Evolutionary conservation across 768 basidiomycete genomes (phyloP), one percentile per base, ranked within the genome.

Genomic region (Russula olivacea): DNA sequence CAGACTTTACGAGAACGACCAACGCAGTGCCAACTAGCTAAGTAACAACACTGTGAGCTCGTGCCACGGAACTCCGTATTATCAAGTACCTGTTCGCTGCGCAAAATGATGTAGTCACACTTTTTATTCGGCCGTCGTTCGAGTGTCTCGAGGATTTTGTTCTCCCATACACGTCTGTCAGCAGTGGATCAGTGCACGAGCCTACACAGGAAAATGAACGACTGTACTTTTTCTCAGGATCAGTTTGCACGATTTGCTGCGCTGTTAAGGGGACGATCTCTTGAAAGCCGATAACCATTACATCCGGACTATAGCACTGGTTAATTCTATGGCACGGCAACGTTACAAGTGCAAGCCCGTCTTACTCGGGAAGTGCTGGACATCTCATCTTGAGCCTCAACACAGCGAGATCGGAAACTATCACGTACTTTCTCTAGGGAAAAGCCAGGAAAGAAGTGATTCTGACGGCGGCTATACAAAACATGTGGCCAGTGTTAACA

Each of bases 241-340:
- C 95, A 7, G 94, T 88, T 73, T 97, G 94, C 17, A 98, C 80
- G 48, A 99, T 98, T 72, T 98, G 95, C 69, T 95, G 93, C 3
- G 97, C 93, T n/a, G 93, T 98, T 52, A 99, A 81, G 4, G 94
- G 93, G 0, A 99, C 97, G 58, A 99, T 94, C 74, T 99, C 97
- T 74, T 99, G 95, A 72, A 98, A 97, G 2, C 91, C 92, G 32
- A 98, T 78, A 23, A 87, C 87, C 71, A 96, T 87, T 65, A 98
- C 85, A 71, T 98, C 94, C 7, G 94, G 93, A 49, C 90, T 91
- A 2, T 43, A 14, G 21, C 2, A 12, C 34, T 7, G 30, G 28
- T 63, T 17, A 63, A 5, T 38, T 36, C 3, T 5, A 23, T 43
- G 34, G 17, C 4, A 17, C 28, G 28, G 28, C 28, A 4, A 4